Conservation (phyloP, 2,329 filamentous ascomycete genomes). For the Pseudopithomyces chartarum region DNA sequence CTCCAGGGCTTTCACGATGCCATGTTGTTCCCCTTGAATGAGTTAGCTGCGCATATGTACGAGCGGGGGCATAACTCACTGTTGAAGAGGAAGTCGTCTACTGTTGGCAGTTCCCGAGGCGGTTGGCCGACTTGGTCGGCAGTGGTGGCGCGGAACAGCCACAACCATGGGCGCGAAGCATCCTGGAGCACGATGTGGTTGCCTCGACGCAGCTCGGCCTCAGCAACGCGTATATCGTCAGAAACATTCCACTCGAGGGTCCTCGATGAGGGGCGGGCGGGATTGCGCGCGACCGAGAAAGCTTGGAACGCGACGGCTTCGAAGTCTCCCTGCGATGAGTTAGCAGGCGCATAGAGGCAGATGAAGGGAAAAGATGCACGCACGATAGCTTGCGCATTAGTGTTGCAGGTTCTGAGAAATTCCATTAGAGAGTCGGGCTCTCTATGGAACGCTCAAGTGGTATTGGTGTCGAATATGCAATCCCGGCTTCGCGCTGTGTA, state of each 20-base stretch:
- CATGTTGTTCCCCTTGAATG: conserved; percentile 35
- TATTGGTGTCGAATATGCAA: conserved; percentile 42
- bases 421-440: conserved; percentile 43
- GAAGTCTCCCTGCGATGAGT: conserved; percentile 39
- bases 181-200: conserved; percentile 39
- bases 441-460: conserved; percentile 46
- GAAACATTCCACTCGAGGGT: conserved; percentile 22
- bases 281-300: conserved; percentile 34
- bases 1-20: conserved; percentile 40
- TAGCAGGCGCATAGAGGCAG: conserved; percentile 11
- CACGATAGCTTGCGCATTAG: conserved; percentile 47
- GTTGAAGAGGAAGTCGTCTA: conserved; percentile 38
- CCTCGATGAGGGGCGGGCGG: conserved; percentile 18
- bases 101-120: conserved; percentile 26
- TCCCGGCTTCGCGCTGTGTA: conserved; percentile 39
- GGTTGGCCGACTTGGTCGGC: conserved; percentile 27
- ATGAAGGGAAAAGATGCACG: not conserved
- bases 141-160: conserved; percentile 38
- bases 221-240: conserved; percentile 37
- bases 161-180: conserved; percentile 37
- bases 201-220: conserved; percentile 33
- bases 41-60: conserved; percentile 21
- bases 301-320: conserved; percentile 45
- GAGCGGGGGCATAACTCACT: conserved; percentile 23
- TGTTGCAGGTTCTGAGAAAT: conserved; percentile 44